Percentiles rank a stretch among this genome's conserved stretches.
phyloP scores from a whole-genome alignment of 2,329 filamentous ascomycete species.

The Penicillium sp. region DNA sequence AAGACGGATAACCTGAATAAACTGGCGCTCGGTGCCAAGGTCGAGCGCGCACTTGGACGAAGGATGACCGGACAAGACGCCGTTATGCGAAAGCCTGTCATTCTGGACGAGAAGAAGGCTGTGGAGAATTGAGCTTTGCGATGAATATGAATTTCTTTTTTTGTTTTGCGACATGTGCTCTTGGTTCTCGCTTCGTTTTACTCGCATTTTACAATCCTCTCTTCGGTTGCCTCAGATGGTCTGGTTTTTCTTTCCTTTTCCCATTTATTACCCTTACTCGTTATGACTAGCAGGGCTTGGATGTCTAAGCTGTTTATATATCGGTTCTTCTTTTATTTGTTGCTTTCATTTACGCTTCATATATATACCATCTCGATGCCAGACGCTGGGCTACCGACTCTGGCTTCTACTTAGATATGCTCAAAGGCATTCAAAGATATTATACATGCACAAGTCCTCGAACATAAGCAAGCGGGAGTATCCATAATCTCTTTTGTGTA shows the following conservation, averaged over 20 bases:
- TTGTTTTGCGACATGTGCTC: slow-evolving; percentile 16
- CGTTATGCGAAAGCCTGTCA: slow-evolving; percentile 61
- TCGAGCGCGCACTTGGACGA: slow-evolving; percentile 79
- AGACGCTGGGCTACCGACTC: too few species aligned
- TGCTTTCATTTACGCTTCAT: not conserved
- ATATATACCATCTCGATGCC: not conserved
- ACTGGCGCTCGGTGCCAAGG: slow-evolving; percentile 81
- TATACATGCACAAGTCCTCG: too few species aligned
- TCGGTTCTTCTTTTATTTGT: not conserved
- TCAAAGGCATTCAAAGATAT: too few species aligned
- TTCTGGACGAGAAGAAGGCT: slow-evolving; percentile 36
- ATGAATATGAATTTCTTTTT: slow-evolving; percentile 1
- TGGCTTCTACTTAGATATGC: too few species aligned
- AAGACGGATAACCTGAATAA: slow-evolving; percentile 81
- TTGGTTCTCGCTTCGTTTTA: slow-evolving; percentile 13
- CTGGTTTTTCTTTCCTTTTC: not conserved
- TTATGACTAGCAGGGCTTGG: slow-evolving; percentile 3
- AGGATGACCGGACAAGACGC: slow-evolving; percentile 88
- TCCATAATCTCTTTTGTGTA: too few species aligned
- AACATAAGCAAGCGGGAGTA: too few species aligned
- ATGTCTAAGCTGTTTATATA: not conserved
- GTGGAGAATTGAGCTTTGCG: slow-evolving; percentile 8
- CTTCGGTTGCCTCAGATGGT: not conserved
- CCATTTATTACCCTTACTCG: slow-evolving; percentile 15
- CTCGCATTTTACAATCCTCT: slow-evolving; percentile 12